A percentile compares a stretch with the other conserved stretches of the same genome.
phyloP scores from a whole-genome alignment of 1,284 basidiomycete genomes.

The Puccinia triticina region DNA sequence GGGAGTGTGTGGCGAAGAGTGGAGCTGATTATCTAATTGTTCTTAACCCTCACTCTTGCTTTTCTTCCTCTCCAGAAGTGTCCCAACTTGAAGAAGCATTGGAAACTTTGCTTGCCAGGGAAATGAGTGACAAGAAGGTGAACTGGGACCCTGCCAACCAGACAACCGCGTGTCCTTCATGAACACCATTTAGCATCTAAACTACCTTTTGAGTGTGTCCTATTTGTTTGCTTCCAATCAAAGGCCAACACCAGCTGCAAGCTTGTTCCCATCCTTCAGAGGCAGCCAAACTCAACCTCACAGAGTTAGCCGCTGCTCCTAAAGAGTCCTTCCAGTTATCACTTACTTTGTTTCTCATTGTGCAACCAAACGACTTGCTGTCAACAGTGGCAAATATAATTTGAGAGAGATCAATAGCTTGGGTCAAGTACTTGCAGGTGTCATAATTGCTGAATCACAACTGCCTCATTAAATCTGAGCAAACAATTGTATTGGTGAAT shows the following conservation, averaged over 20 bases:
- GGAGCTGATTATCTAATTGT: not conserved
- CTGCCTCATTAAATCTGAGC: no score
- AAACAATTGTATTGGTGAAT: no score
- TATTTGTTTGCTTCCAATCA: conserved; percentile 15
- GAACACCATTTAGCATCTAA: conserved; percentile 8
- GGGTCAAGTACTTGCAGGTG: conserved; percentile 72
- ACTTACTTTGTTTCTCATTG: conserved; percentile 14
- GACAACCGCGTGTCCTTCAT: conserved; percentile 5
- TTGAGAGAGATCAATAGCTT: conserved; percentile 75
- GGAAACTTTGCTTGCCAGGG: not conserved
- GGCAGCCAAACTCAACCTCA: conserved; percentile 15
- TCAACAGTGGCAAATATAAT: conserved; percentile 62
- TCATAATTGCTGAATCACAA: no score
- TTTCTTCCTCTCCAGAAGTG: not conserved
- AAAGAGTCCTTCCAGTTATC: conserved; percentile 20
- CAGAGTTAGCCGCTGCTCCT: conserved; percentile 24
- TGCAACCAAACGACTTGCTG: conserved; percentile 25
- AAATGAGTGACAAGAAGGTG: conserved; percentile 6
- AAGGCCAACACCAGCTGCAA: not conserved
- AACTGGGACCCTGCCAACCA: not conserved
- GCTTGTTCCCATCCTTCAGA: not conserved
- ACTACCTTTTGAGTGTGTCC: conserved; percentile 1
- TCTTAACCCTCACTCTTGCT: not conserved
- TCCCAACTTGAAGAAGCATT: not conserved
- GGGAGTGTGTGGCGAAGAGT: not conserved